Percentiles rank a stretch among this genome's conserved stretches.
phyloP scores from a whole-genome alignment of 1,284 basidiomycete species.

The Rhodotorula sp. region DNA sequence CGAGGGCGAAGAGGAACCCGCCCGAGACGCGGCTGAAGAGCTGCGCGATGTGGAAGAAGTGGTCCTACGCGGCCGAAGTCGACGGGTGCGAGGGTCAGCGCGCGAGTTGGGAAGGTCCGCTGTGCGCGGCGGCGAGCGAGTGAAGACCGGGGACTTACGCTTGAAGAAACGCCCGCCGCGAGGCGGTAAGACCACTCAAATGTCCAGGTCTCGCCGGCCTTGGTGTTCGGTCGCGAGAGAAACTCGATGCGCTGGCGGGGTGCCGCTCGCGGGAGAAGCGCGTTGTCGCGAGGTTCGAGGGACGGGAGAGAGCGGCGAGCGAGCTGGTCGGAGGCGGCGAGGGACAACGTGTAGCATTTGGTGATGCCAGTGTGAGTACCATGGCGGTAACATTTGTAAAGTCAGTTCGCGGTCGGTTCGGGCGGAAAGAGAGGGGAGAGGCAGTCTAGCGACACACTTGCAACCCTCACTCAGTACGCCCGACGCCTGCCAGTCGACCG shows the following conservation, averaged over 20 bases:
- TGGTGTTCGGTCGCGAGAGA: conserved; percentile 12
- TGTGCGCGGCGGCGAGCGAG: too few relatives aligned
- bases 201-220: conserved; percentile 15
- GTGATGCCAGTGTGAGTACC: neutral
- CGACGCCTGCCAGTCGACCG: neutral
- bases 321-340: neutral
- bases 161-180: neutral
- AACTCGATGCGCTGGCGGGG: conserved; percentile 24
- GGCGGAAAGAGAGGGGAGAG: neutral
- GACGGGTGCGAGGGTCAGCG: too few relatives aligned
- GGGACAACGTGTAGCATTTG: neutral
- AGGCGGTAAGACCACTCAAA: conserved; percentile 20
- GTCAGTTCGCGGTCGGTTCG: too few relatives aligned
- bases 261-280: neutral
- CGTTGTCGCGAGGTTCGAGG: too few relatives aligned
- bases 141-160: neutral
- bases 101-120: too few relatives aligned
- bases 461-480: neutral
- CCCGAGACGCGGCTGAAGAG: neutral
- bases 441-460: neutral
- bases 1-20: neutral
- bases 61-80: neutral
- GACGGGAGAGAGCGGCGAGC: neutral
- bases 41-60: conserved; percentile 15
- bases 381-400: too few relatives aligned